These are phyloP conservation scores for Aspergillus fumigatiaffinis DNA, from an alignment of 2,329 filamentous ascomycete species.

Conservation along the genomic window DNA sequence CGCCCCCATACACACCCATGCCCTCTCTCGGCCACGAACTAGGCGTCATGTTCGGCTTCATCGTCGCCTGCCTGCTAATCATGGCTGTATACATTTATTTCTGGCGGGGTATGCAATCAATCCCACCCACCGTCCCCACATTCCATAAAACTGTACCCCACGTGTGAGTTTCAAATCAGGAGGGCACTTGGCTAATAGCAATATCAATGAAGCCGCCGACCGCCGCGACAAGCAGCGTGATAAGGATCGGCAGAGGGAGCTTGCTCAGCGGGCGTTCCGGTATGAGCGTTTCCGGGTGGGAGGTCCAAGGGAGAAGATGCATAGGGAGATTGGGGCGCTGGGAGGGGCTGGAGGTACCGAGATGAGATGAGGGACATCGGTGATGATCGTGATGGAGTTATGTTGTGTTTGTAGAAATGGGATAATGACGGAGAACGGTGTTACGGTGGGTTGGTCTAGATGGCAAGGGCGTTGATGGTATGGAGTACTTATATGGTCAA, in stretches of 20 bases:
- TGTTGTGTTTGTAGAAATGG: too few species aligned
- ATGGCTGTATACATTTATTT: slow-evolving; percentile 32
- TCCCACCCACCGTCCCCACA: not conserved
- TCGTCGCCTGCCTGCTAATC: slow-evolving; percentile 28
- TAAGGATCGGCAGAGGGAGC: slow-evolving; percentile 2
- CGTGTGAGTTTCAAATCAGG: too few species aligned
- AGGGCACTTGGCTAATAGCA: too few species aligned
- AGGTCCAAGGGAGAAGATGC: slow-evolving; percentile 26
- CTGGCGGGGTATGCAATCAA: slow-evolving; percentile 28
- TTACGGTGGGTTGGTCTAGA: too few species aligned
- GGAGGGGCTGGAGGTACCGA: too few species aligned
- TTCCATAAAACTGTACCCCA: not conserved
- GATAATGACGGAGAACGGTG: too few species aligned
- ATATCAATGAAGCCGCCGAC: slow-evolving; percentile 14
- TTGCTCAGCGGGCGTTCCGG: slow-evolving; percentile 15
- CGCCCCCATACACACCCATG: slow-evolving; percentile 27
- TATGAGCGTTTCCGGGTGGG: slow-evolving; percentile 9
- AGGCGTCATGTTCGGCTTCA: slow-evolving; percentile 39
- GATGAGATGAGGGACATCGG: not conserved
- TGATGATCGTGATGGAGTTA: not conserved
- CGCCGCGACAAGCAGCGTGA: slow-evolving; percentile 28
- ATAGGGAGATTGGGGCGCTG: slow-evolving; percentile 12
- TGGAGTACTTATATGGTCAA: too few species aligned
- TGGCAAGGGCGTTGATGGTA: too few species aligned
- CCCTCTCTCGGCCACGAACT: slow-evolving; percentile 33